Evolutionary conservation across 192 early-diverging fungal genomes (phyloP).

Genomic region (Podila clonocystis): DNA sequence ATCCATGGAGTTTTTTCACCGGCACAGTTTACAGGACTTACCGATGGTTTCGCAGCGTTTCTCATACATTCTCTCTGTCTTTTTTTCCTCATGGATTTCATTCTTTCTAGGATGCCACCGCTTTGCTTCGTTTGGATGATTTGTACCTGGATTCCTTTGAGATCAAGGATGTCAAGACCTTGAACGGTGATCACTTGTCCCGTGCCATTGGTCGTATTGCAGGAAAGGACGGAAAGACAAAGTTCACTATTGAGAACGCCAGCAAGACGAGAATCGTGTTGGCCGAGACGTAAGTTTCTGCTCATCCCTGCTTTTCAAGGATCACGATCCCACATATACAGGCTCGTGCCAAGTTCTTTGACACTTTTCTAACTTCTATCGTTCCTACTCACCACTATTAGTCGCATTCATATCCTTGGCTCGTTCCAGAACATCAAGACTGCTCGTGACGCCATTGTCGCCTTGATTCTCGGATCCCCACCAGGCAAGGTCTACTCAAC

Average conservation of each 20-base stretch:
- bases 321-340: not conserved
- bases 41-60: not conserved
- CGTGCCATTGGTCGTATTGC: conserved; percentile 99
- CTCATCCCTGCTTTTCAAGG: not conserved
- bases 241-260: conserved; percentile 97
- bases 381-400: conserved; percentile 5
- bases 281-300: conserved; percentile 82
- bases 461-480: conserved; percentile 91
- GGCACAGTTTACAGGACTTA: not conserved
- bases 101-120: conserved; percentile 83
- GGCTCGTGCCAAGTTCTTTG: not conserved
- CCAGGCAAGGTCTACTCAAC: conserved; percentile 98
- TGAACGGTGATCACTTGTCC: conserved; percentile 94
- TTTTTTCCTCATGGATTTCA: not conserved
- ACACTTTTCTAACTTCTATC: conserved; percentile 1
- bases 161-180: conserved; percentile 97
- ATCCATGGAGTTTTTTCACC: not conserved
- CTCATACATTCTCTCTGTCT: not conserved
- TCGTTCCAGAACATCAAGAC: conserved; percentile 97
- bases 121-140: conserved; percentile 95
- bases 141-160: conserved; percentile 97
- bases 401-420: conserved; percentile 95
- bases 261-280: conserved; percentile 96
- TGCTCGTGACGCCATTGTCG: conserved; percentile 91
- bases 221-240: conserved; percentile 97